phyloP scores from a whole-genome alignment of 202 grass and related monocot species.

The Thinopyrum obtusiflorum region DNA sequence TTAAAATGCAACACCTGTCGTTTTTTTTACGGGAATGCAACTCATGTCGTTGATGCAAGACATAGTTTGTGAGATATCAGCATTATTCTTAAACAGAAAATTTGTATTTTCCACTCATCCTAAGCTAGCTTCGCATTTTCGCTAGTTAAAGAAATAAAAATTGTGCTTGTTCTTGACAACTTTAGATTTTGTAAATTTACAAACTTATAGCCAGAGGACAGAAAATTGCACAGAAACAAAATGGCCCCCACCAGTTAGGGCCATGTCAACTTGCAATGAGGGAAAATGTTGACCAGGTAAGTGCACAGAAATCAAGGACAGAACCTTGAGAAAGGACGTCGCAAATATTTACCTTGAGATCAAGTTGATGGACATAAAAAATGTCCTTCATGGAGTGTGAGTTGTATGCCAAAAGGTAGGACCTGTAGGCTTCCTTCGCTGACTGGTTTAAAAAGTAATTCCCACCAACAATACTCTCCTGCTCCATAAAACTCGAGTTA shows the following conservation, averaged over 20 bases:
- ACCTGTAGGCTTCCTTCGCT: constrained; percentile 81
- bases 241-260: background rate
- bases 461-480: constrained; percentile 75
- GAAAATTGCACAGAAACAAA: background rate
- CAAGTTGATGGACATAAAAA: constrained; percentile 76
- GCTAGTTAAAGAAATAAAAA: too few species aligned
- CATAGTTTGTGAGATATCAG: too few species aligned
- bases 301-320: background rate
- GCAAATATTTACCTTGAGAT: constrained; percentile 65
- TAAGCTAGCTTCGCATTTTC: too few species aligned
- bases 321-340: background rate
- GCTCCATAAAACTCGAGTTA: constrained; percentile 23
- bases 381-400: constrained; percentile 93
- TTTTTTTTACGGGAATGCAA: too few species aligned
- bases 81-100: too few species aligned
- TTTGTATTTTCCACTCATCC: too few species aligned
- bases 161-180: too few species aligned
- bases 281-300: background rate
- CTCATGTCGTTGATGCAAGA: too few species aligned
- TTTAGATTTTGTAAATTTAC: too few species aligned
- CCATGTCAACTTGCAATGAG: background rate
- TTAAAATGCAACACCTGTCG: background rate
- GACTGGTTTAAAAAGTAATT: constrained; percentile 81
- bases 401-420: constrained; percentile 82
- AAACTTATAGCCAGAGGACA: too few species aligned